A percentile compares a stretch with the other conserved stretches of the same genome.
Evolutionary conservation across 495 filamentous ascomycete species (phyloP).

Genomic region (Clohesyomyces aquaticus): DNA sequence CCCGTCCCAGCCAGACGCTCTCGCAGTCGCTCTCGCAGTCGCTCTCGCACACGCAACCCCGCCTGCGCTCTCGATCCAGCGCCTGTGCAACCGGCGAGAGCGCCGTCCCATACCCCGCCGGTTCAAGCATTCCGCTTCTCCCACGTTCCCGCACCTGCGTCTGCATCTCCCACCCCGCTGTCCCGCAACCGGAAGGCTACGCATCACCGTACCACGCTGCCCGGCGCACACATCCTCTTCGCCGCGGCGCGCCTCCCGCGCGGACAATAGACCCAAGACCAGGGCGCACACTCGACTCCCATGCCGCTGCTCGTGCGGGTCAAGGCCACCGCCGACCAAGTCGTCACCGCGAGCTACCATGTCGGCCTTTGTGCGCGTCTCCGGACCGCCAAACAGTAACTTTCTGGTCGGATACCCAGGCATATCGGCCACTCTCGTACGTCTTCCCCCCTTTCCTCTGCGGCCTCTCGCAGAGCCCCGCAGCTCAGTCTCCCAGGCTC

Average conservation of each 20-base stretch:
- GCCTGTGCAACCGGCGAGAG: slow-evolving; percentile 29
- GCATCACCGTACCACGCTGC: slow-evolving; percentile 9
- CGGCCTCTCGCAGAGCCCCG: background rate
- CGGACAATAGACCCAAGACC: slow-evolving; percentile 15
- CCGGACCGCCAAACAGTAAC: slow-evolving; percentile 94
- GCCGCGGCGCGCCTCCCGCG: slow-evolving; percentile 12
- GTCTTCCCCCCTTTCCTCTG: slow-evolving; percentile 39
- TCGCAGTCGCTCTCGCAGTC: slow-evolving; percentile 11
- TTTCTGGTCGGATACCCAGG: slow-evolving; percentile 96
- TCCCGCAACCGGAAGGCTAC: slow-evolving; percentile 29
- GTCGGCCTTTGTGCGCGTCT: slow-evolving; percentile 94
- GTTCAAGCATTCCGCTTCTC: slow-evolving; percentile 28
- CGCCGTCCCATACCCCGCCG: slow-evolving; percentile 29
- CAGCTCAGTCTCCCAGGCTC: background rate
- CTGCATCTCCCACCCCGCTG: slow-evolving; percentile 19
- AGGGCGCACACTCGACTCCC: slow-evolving; percentile 25
- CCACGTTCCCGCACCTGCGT: too few relatives aligned
- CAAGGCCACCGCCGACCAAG: slow-evolving; percentile 35
- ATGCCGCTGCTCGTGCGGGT: slow-evolving; percentile 37
- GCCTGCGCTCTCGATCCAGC: background rate
- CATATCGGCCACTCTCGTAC: slow-evolving; percentile 95
- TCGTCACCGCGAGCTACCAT: slow-evolving; percentile 53
- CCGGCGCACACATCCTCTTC: slow-evolving; percentile 13
- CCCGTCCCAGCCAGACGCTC: slow-evolving; percentile 1
- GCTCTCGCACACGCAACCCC: slow-evolving; percentile 1